phyloP scores from a whole-genome alignment of 768 basidiomycete species.

The Ephemerocybe angulata region DNA sequence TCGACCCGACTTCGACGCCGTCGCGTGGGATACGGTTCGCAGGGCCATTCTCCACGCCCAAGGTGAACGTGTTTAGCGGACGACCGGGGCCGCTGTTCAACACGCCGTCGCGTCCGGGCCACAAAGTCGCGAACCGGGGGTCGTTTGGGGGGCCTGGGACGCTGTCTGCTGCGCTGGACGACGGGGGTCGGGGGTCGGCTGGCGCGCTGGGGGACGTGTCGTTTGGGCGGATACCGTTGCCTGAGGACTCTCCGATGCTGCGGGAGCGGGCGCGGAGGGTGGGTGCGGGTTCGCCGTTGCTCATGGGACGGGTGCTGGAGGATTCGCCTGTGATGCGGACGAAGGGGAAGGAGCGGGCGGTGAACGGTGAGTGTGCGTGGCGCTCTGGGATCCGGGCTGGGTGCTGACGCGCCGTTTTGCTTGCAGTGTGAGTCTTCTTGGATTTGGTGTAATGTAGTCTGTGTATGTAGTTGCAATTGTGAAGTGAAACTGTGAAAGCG shows the following conservation, averaged over 20 bases:
- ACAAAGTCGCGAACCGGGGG: conserved; percentile 20
- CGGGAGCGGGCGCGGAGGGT: conserved; percentile 5
- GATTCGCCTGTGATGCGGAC: conserved; percentile 34
- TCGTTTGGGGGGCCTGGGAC: conserved; percentile 26
- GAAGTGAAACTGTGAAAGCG: no score
- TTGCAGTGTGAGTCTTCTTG: no score
- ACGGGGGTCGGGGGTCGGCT: conserved; percentile 15
- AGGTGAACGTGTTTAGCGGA: conserved; percentile 45
- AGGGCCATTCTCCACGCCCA: conserved; percentile 56
- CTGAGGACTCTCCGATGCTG: not conserved
- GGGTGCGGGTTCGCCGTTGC: not conserved
- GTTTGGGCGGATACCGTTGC: conserved; percentile 8
- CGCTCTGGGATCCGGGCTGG: no score
- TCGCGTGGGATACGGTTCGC: conserved; percentile 72
- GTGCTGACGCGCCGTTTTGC: no score
- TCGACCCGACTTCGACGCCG: conserved; percentile 78
- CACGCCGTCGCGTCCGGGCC: conserved; percentile 43
- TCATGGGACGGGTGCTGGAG: conserved; percentile 18
- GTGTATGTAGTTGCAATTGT: no score
- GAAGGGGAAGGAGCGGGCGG: conserved; percentile 9
- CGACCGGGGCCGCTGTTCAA: conserved; percentile 45
- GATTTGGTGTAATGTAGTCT: no score
- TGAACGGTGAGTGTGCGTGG: not conserved
- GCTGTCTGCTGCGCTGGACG: conserved; percentile 30
- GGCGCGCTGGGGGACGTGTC: conserved; percentile 16